These are phyloP conservation scores for Geosmithia morbida DNA, from an alignment of 2,329 filamentous ascomycete genomes.

Conservation along the genomic window DNA sequence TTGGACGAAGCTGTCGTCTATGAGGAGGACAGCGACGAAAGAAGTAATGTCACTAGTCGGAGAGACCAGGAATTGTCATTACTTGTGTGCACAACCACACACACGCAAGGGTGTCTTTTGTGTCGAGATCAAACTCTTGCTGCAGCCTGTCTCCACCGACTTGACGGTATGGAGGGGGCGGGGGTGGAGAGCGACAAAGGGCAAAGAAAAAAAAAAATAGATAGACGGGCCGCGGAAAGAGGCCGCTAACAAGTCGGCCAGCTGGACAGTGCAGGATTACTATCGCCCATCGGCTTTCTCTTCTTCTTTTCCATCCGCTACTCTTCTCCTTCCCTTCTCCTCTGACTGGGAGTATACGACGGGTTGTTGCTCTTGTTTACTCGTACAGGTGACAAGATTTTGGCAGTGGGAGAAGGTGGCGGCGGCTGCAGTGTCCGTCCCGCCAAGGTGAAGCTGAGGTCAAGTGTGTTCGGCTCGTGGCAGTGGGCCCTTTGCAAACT, in stretches of 20 bases:
- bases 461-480: no score
- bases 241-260: neutral
- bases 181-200: neutral
- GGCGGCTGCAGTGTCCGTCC: no score
- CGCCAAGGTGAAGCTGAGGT: no score
- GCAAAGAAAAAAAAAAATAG: neutral
- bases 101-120: neutral
- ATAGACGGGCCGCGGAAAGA: neutral
- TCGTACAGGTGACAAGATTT: no score
- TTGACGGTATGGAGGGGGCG: slow-evolving; percentile 3
- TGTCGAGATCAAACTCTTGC: neutral
- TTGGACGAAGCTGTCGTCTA: neutral
- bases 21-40: neutral
- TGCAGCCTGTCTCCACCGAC: neutral
- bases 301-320: no score
- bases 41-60: neutral
- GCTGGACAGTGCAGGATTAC: neutral
- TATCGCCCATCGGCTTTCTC: neutral
- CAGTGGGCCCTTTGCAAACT: no score
- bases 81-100: neutral
- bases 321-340: no score
- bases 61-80: neutral
- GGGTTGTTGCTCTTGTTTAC: no score
- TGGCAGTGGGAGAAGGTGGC: no score
- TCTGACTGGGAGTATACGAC: no score